Evolutionary conservation across 352 stramenopile genomes (phyloP), one percentile per base, ranked within the genome.

Genomic region (Globisporangium cylindrosporum): DNA sequence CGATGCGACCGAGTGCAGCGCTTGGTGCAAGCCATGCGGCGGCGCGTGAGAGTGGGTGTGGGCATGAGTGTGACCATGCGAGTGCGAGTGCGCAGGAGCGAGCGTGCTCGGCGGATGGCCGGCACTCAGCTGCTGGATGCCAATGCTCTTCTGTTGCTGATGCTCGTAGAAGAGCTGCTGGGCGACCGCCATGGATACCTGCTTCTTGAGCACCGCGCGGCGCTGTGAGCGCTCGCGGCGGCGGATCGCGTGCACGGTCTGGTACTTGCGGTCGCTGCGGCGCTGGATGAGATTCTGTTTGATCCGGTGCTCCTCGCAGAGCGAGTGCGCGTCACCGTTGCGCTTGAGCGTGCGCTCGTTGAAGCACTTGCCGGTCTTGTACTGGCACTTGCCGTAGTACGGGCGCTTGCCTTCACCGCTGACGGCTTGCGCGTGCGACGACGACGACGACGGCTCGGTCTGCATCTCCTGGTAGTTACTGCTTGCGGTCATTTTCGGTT

Each of bases 321-420:
- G 70, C 46, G 81, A 91, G 72, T 95, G 88, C 6, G 78, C 83
- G 55, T 93, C 79, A 51, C 88, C 88, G 48, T 93, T 94, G 73
- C 84, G 84, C 79, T 94, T 94, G 70, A 92, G 76, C 25, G 88
- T 90, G 64, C 88, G 86, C 68, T 94, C 86, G 57, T 95, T 95
- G 66, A 91, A 91, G 73, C 88, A 95, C 69, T 95, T 95, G 74
- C 88, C 84, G 29, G 88, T 93, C 69, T 95, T 93, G 81, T 95
- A 95, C 73, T 92, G 81, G 68, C 86, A 95, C 69, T 93, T 95
- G 72, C 85, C 85, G 29, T 81, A 81, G 74, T 91, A 91, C 51
- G 72, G 58, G 0, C 82, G 79, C 36, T 68, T 64, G 32, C 7
- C 49, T 5, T 29, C 57, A 14, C 9, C 15, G 12, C 38, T 54